A percentile compares a stretch with the other conserved stretches of the same genome.
Evolutionary conservation across 768 basidiomycete species (phyloP).

Genomic region (Leccinum variicolor): DNA sequence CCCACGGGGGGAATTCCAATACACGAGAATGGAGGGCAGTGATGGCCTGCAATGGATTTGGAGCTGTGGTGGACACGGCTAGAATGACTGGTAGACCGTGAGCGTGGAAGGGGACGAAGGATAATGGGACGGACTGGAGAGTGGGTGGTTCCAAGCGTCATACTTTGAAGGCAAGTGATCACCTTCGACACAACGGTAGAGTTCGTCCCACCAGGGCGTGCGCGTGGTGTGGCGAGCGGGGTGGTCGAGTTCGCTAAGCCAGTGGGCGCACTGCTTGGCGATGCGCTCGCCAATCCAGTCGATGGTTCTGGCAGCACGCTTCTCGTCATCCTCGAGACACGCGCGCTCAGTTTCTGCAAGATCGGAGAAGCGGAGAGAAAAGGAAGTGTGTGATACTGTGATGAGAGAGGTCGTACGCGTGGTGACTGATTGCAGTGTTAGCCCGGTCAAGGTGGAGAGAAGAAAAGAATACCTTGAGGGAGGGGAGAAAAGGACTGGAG

Average conservation of each 20-base stretch:
- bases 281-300: slow-evolving; percentile 85
- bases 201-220: slow-evolving; percentile 89
- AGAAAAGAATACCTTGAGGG: slow-evolving; percentile 57
- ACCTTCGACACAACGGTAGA: slow-evolving; percentile 71
- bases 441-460: neutral
- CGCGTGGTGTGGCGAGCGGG: slow-evolving; percentile 39
- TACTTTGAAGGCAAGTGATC: slow-evolving; percentile 66
- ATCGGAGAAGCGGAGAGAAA: slow-evolving; percentile 77
- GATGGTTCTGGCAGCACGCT: slow-evolving; percentile 73
- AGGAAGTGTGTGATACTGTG: slow-evolving; percentile 68
- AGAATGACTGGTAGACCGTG: slow-evolving; percentile 57
- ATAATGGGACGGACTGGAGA: slow-evolving; percentile 54
- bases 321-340: slow-evolving; percentile 75
- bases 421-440: slow-evolving; percentile 50
- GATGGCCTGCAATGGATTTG: slow-evolving; percentile 79
- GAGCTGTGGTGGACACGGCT: slow-evolving; percentile 77
- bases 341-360: slow-evolving; percentile 67
- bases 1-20: slow-evolving; percentile 75
- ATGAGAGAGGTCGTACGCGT: slow-evolving; percentile 73
- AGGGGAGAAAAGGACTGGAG: slow-evolving; percentile 84
- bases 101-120: slow-evolving; percentile 10
- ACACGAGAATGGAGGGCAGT: slow-evolving; percentile 67
- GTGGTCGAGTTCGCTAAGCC: slow-evolving; percentile 67
- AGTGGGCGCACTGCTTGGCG: slow-evolving; percentile 54
- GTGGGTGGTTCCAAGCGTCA: slow-evolving; percentile 88